Percentiles rank a stretch among this genome's conserved stretches.
Conservation (phyloP, 1,284 basidiomycete species). For the Sporisorium graminicola region DNA sequence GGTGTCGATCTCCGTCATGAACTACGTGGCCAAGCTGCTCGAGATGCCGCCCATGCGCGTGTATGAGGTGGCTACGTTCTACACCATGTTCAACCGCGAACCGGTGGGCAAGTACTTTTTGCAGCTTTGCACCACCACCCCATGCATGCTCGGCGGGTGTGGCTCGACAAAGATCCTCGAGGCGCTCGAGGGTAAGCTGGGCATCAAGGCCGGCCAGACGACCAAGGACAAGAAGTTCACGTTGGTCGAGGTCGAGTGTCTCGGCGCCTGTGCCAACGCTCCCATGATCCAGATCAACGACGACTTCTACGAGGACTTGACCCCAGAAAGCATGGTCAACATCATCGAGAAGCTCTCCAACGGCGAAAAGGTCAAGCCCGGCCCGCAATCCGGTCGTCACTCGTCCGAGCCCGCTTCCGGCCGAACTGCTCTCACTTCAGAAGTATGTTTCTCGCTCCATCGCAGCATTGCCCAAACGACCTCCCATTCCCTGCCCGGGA, state of each 20-base stretch:
- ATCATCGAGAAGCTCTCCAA: conserved; percentile 86
- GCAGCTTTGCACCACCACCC: conserved; percentile 98
- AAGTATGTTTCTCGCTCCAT: conserved; percentile 77
- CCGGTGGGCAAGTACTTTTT: conserved; percentile 95
- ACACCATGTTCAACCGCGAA: conserved; percentile 89
- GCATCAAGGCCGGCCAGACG: conserved; percentile 87
- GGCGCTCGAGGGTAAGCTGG: conserved; percentile 85
- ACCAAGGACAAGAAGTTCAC: conserved; percentile 97
- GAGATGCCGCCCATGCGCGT: conserved; percentile 99
- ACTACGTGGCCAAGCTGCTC: conserved; percentile 87
- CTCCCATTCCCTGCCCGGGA: background rate
- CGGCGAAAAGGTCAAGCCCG: conserved; percentile 88
- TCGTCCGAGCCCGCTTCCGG: conserved; percentile 84
- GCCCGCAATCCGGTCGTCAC: conserved; percentile 87
- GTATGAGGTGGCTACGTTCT: conserved; percentile 99
- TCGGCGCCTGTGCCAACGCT: conserved; percentile 97
- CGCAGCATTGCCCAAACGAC: too few species aligned
- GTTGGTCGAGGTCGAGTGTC: conserved; percentile 96
- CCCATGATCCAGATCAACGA: conserved; percentile 98
- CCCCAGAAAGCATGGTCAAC: conserved; percentile 88
- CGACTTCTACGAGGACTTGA: conserved; percentile 98
- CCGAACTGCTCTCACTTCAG: conserved; percentile 83
- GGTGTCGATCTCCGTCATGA: conserved; percentile 99
- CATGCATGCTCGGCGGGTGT: conserved; percentile 92
- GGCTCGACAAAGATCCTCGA: conserved; percentile 87